Conservation (phyloP, 2,329 filamentous ascomycete species). For the Harringtonia lauricola region DNA sequence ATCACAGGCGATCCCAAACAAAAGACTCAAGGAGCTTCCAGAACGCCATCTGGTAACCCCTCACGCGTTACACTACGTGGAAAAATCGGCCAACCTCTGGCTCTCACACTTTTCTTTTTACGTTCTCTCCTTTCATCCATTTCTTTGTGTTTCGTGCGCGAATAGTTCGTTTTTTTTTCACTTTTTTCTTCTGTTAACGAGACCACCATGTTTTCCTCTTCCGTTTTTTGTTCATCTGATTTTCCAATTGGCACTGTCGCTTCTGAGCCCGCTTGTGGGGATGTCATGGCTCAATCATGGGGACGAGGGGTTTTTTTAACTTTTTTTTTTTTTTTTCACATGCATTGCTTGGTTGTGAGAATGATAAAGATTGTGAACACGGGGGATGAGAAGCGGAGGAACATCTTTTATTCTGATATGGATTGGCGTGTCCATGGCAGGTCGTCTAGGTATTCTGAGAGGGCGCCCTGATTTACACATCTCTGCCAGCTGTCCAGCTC, state of each 20-base stretch:
- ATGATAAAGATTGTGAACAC: conserved; percentile 11
- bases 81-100: no score
- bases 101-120: no score
- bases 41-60: no score
- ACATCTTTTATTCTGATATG: no score
- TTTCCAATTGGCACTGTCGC: conserved; percentile 21
- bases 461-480: no score
- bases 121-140: background rate
- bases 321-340: background rate
- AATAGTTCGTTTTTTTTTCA: background rate
- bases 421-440: no score
- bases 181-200: conserved; percentile 8
- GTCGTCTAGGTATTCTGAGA: no score
- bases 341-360: conserved; percentile 7
- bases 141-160: background rate
- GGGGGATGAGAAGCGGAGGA: no score
- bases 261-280: conserved; percentile 23
- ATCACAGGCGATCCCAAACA: no score
- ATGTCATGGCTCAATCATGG: conserved; percentile 21
- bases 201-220: background rate
- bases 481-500: no score
- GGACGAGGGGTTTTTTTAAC: conserved; percentile 20
- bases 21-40: no score
- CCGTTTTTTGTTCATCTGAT: conserved; percentile 15
- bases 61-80: no score